Evolutionary conservation across 495 filamentous ascomycete species (phyloP), one percentile per base, ranked within the genome.

Genomic region (Filosporella fistucella): DNA sequence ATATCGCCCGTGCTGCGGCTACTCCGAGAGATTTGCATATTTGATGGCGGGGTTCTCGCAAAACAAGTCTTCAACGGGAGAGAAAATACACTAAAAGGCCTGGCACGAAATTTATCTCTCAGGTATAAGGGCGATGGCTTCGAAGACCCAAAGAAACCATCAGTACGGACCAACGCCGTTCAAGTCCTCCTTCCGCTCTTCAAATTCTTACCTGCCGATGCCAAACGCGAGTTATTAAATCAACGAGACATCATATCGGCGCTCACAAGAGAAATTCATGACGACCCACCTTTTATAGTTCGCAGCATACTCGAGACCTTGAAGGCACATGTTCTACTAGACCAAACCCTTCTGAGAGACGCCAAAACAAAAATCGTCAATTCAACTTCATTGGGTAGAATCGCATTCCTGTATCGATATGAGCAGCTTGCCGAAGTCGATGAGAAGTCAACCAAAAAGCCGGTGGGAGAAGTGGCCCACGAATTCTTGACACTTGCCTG

Each of bases 1-100:
- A 90, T 96, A 49, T 89, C 85, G 2, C 88, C 90, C 0, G 86
- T 82, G 33, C 63, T 96, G 35, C 77, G 89, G 47, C 70, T 96
- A 37, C 72, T 96, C 38, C 84, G 79, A 17, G 89, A 96, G 65
- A 71, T 87, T 4, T 75, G 84, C 12, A 78, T 72, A 23, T 89
- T 91, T 55, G 88, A 95, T 66, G 90, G 89, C 6, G 90, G 89
- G 13, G 78, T 77, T 30, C 69, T 85, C 17, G 85, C 89, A 11
- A 78, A 76, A 30, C 74, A 77, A 32, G 66, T 94, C 21, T 90
- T 89, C 57, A 69, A 78, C 21, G 76, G 77, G 16, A 72, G 86
- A 53, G 77, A 84, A 39, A 79, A 79, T 44, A 89, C 84, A 3
- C 82, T 91, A 49, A 88, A 85, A 61, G 76, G 80, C 4, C 63